Conservation (phyloP, 352 stramenopile species). For the Phytopythium cucurbitacearum region DNA sequence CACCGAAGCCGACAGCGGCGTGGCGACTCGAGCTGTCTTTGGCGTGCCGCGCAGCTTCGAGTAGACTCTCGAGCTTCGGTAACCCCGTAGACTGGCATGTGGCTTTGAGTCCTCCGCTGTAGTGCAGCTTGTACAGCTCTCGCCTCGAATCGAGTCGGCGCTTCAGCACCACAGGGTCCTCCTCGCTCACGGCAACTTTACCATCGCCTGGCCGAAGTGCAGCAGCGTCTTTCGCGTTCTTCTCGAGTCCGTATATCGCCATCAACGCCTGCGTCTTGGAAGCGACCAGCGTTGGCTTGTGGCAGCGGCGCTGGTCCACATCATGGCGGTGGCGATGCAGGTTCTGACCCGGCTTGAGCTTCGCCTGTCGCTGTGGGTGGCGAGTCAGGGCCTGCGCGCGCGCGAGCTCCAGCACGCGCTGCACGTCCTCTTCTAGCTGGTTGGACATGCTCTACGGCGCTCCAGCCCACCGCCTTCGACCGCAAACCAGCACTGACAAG, state of each 20-base stretch:
- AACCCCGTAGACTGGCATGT: slow-evolving; percentile 19
- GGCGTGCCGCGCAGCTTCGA: slow-evolving; percentile 41
- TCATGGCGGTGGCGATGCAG: slow-evolving; percentile 28
- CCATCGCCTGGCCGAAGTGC: neutral
- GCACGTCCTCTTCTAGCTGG: slow-evolving; percentile 51
- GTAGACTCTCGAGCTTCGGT: slow-evolving; percentile 42
- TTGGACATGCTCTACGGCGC: slow-evolving; percentile 3
- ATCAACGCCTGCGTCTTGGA: slow-evolving; percentile 24
- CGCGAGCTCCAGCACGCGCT: slow-evolving; percentile 49
- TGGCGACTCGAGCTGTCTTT: slow-evolving; percentile 20
- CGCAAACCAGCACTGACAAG: neutral
- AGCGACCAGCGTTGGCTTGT: slow-evolving; percentile 17
- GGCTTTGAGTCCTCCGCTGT: slow-evolving; percentile 24
- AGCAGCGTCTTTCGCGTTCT: slow-evolving; percentile 16
- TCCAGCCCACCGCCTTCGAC: neutral
- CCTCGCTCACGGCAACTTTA: neutral
- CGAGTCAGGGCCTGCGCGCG: slow-evolving; percentile 15
- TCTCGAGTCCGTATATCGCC: slow-evolving; percentile 31
- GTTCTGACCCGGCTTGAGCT: too few species aligned
- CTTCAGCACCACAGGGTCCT: slow-evolving; percentile 17
- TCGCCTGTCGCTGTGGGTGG: slow-evolving; percentile 7
- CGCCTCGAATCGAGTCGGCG: slow-evolving; percentile 31
- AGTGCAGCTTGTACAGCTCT: slow-evolving; percentile 49
- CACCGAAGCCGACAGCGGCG: slow-evolving; percentile 35
- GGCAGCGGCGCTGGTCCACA: neutral